Conservation (phyloP, 1,139 yeast genomes). For the Yamadazyma blattariae region DNA sequence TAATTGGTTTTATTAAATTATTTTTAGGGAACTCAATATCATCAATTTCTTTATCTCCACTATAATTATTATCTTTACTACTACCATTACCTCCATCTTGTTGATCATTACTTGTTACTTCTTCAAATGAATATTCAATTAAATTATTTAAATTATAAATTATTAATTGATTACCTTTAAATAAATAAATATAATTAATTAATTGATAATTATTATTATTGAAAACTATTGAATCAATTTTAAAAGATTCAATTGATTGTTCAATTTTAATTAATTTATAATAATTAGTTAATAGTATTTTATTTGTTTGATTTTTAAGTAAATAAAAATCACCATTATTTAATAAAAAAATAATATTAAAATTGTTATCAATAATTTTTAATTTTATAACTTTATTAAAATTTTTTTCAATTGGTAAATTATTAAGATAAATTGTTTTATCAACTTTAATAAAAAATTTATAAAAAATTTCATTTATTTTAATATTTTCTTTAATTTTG, state of each 20-base stretch:
- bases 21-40: constrained; percentile 17
- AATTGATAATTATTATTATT: constrained; percentile 11
- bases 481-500: constrained; percentile 19
- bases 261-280: constrained; percentile 37
- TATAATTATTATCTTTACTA: too few relatives aligned
- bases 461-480: constrained; percentile 21
- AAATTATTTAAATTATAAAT: constrained; percentile 32
- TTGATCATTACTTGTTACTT: constrained; percentile 15
- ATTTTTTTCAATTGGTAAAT: constrained; percentile 24
- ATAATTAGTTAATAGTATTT: constrained; percentile 23
- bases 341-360: constrained; percentile 35
- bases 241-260: constrained; percentile 31
- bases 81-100: too few relatives aligned
- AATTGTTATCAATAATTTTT: constrained; percentile 23
- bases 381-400: constrained; percentile 24
- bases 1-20: constrained; percentile 24
- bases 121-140: constrained; percentile 24
- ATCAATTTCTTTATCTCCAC: too few relatives aligned
- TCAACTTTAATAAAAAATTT: constrained; percentile 30
- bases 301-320: constrained; percentile 30
- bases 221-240: constrained; percentile 22
- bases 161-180: constrained; percentile 27
- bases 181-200: constrained; percentile 23
- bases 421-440: constrained; percentile 36
- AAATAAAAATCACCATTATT: constrained; percentile 38